Evolutionary conservation across 2,329 filamentous ascomycete genomes (phyloP).

Genomic region (Nigrograna mackinnonii): DNA sequence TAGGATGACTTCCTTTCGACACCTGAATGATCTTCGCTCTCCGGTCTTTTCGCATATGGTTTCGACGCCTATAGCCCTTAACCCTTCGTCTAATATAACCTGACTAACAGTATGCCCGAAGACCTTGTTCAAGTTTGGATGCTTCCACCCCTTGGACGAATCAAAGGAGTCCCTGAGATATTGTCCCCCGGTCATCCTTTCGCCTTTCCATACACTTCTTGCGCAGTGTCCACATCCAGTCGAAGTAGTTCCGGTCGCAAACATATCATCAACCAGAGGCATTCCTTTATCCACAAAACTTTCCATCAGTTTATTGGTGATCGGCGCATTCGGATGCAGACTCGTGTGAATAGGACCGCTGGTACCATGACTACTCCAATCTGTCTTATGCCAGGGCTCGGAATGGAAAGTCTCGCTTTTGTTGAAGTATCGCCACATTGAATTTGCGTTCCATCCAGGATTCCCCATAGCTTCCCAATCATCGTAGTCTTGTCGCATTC

Average conservation of each 20-base stretch:
- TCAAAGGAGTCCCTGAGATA: too few relatives aligned
- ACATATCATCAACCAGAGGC: too few relatives aligned
- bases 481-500: constrained; percentile 5
- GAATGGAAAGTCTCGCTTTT: constrained; percentile 55
- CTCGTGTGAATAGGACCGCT: constrained; percentile 56
- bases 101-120: neutral
- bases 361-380: constrained; percentile 44
- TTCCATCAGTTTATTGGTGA: too few relatives aligned
- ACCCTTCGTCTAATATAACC: neutral
- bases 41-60: neutral
- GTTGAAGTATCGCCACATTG: constrained; percentile 8
- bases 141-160: too few relatives aligned
- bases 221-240: too few relatives aligned
- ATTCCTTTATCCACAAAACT: too few relatives aligned
- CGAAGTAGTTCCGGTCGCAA: too few relatives aligned
- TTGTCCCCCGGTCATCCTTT: too few relatives aligned
- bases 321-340: too few relatives aligned
- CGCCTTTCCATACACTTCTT: too few relatives aligned
- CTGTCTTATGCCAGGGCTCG: constrained; percentile 58
- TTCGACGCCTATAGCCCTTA: constrained; percentile 1
- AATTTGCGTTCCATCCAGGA: constrained; percentile 1
- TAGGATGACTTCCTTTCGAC: constrained; percentile 12
- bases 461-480: constrained; percentile 1
- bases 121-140: constrained; percentile 2
- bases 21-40: constrained; percentile 1